Evolutionary conservation across 495 filamentous ascomycete genomes (phyloP).

Genomic region (Talaromyces thailandensis): DNA sequence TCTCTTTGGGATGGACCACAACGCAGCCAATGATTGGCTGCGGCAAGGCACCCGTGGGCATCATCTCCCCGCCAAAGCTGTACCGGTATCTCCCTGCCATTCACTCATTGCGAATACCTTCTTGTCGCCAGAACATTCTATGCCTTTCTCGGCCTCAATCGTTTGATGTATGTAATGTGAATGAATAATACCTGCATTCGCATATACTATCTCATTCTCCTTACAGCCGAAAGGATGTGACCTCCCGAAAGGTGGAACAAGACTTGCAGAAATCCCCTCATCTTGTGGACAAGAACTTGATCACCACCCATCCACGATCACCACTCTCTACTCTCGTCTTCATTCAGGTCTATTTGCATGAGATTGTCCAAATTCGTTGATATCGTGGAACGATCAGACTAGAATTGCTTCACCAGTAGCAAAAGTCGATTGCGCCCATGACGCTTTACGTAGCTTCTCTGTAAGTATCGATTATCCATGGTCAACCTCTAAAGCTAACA

Average conservation of each 20-base stretch:
- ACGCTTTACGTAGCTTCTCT: slow-evolving; percentile 60
- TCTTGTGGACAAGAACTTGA: background rate
- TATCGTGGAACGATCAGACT: background rate
- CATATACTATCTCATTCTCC: background rate
- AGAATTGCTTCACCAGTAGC: background rate
- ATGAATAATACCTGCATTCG: background rate
- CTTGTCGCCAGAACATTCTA: background rate
- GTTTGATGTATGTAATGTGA: background rate
- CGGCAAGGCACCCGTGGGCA: background rate
- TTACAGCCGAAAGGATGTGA: background rate
- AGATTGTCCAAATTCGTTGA: background rate
- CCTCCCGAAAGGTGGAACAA: background rate
- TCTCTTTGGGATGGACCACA: background rate
- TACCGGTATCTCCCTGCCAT: background rate
- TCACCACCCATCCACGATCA: background rate
- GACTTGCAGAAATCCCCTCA: background rate
- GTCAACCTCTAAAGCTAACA: background rate
- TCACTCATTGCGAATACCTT: background rate
- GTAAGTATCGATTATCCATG: slow-evolving; percentile 33
- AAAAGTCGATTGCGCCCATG: slow-evolving; percentile 27
- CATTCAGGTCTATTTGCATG: background rate
- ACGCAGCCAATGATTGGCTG: background rate
- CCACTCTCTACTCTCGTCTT: background rate
- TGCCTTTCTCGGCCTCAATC: background rate
- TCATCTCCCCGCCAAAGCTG: background rate